Evolutionary conservation across 1,284 basidiomycete species (phyloP).

Genomic region (Psilocybe mexicana): DNA sequence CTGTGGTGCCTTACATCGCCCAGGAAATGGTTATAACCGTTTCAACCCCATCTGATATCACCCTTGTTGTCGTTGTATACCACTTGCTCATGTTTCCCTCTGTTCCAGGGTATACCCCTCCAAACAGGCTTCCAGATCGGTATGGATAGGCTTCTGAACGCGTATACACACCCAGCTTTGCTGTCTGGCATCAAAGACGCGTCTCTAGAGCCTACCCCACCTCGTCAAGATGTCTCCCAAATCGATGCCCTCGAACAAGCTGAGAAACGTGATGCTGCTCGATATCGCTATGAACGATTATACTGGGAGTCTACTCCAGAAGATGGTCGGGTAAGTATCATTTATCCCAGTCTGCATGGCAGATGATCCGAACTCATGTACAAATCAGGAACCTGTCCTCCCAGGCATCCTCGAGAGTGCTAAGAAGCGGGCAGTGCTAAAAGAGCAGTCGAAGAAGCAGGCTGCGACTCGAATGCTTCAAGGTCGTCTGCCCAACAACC

Average conservation of each 20-base stretch:
- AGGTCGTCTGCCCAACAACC: slow-evolving; percentile 31
- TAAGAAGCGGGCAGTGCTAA: slow-evolving; percentile 34
- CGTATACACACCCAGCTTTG: slow-evolving; percentile 30
- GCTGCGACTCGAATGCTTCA: slow-evolving; percentile 42
- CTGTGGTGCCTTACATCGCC: slow-evolving; percentile 60
- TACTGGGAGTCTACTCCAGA: slow-evolving; percentile 77
- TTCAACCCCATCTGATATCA: slow-evolving; percentile 68
- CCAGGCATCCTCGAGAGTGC: slow-evolving; percentile 51
- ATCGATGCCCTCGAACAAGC: slow-evolving; percentile 63
- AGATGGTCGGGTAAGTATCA: slow-evolving; percentile 50
- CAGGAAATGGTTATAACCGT: slow-evolving; percentile 54
- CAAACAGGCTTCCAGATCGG: slow-evolving; percentile 70
- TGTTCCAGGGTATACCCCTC: slow-evolving; percentile 48
- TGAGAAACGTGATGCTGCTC: slow-evolving; percentile 55
- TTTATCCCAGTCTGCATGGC: slow-evolving; percentile 8
- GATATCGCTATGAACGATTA: slow-evolving; percentile 65
- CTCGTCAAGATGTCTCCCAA: slow-evolving; percentile 45
- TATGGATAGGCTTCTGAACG: slow-evolving; percentile 68
- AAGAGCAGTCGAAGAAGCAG: slow-evolving; percentile 32
- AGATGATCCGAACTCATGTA: neutral
- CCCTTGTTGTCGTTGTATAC: neutral
- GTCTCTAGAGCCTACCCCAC: neutral
- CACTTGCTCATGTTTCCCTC: slow-evolving; percentile 16
- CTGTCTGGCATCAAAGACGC: neutral
- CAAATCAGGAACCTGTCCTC: slow-evolving; percentile 57